Conservation (phyloP, 345 rosid species). For the Zanthoxylum bungeanum region DNA sequence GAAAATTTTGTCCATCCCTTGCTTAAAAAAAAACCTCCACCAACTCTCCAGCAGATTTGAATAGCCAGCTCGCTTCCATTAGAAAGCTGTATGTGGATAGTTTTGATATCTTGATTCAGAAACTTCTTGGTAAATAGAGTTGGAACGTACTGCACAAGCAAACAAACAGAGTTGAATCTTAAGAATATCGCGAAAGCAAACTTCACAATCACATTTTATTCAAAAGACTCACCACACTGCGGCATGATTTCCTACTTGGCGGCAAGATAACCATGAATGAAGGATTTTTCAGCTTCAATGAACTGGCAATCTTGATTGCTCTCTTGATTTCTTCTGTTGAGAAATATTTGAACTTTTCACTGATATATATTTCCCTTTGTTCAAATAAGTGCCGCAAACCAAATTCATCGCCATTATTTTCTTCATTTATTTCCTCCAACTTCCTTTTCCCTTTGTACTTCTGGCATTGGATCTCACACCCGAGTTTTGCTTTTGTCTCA, state of each 20-base stretch:
- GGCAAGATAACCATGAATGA: slow-evolving; percentile 34
- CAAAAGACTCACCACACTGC: slow-evolving; percentile 6
- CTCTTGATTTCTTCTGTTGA: slow-evolving; percentile 25
- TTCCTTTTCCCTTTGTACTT: neutral
- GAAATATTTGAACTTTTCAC: neutral
- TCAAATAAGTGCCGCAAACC: neutral
- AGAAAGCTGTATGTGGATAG: slow-evolving; percentile 23
- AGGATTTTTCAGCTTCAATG: slow-evolving; percentile 33
- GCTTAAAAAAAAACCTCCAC: neutral
- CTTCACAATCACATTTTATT: neutral
- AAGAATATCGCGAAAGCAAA: neutral
- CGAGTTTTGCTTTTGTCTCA: too few relatives aligned
- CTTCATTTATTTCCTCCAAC: too few relatives aligned
- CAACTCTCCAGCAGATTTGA: neutral
- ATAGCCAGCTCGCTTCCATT: slow-evolving; percentile 23
- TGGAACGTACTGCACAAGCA: slow-evolving; percentile 22
- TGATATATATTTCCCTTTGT: neutral
- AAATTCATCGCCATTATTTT: too few relatives aligned
- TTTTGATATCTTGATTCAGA: neutral
- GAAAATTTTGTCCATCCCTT: neutral
- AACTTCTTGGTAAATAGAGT: slow-evolving; percentile 5
- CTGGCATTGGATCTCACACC: too few relatives aligned
- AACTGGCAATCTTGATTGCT: slow-evolving; percentile 33
- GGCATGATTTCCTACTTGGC: too few relatives aligned
- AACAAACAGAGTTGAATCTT: neutral